Conservation (phyloP, 2,329 filamentous ascomycete genomes). For the Celoporthe dispersa region DNA sequence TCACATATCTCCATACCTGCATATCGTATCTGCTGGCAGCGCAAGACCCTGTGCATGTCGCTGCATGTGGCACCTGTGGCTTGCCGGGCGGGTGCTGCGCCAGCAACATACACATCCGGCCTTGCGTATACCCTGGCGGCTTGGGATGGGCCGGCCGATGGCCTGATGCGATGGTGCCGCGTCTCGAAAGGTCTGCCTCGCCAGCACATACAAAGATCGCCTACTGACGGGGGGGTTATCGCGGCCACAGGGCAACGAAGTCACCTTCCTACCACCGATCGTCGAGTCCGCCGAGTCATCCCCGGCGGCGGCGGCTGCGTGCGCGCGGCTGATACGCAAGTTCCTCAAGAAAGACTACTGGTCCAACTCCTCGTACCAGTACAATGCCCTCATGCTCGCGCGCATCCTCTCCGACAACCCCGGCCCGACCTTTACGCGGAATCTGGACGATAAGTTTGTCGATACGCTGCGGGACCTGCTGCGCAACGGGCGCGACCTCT, state of each 20-base stretch:
- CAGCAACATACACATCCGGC: not conserved
- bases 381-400: constrained; percentile 95
- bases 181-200: not conserved
- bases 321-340: constrained; percentile 79
- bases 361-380: constrained; percentile 73
- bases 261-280: constrained; percentile 88
- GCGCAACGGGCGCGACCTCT: constrained; percentile 70
- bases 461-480: constrained; percentile 76
- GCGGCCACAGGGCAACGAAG: constrained; percentile 73
- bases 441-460: constrained; percentile 84
- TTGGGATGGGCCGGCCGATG: not conserved
- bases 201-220: not conserved
- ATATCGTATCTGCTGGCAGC: not conserved
- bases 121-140: not conserved
- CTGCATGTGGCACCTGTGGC: not conserved
- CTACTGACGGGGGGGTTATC: not conserved
- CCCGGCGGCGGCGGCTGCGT: constrained; percentile 80
- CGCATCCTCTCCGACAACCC: constrained; percentile 93
- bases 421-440: constrained; percentile 85
- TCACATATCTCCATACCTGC: constrained; percentile 26
- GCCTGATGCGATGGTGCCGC: not conserved
- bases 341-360: constrained; percentile 77
- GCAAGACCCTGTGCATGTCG: not conserved
- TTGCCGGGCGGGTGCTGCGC: not conserved
- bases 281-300: constrained; percentile 95